These are phyloP conservation scores for Phytophthora sansomeana DNA, from an alignment of 352 stramenopile genomes.

Conservation along the genomic window DNA sequence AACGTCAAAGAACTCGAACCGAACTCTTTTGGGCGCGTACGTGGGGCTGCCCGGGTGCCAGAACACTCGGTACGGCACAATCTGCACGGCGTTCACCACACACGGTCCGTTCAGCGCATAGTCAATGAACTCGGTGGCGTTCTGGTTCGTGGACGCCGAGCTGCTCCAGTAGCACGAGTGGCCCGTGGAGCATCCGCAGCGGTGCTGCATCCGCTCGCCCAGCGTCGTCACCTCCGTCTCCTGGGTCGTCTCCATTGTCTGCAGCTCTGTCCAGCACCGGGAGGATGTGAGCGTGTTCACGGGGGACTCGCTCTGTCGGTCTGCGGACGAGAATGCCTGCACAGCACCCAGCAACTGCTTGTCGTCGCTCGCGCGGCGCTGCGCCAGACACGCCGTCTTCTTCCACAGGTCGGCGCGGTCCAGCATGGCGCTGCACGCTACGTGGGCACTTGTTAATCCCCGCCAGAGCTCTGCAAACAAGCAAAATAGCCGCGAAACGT, in stretches of 20 bases:
- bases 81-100: slow-evolving; percentile 66
- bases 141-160: slow-evolving; percentile 65
- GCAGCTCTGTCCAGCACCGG: slow-evolving; percentile 68
- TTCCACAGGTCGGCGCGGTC: slow-evolving; percentile 49
- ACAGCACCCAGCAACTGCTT: slow-evolving; percentile 50
- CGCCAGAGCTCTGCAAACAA: slow-evolving; percentile 57
- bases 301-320: slow-evolving; percentile 59
- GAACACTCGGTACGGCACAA: slow-evolving; percentile 84
- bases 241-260: slow-evolving; percentile 40
- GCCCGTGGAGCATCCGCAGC: slow-evolving; percentile 76
- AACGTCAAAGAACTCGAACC: slow-evolving; percentile 74
- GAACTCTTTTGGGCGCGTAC: slow-evolving; percentile 74
- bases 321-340: slow-evolving; percentile 59
- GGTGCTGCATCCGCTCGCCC: slow-evolving; percentile 66
- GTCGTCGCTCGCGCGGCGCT: slow-evolving; percentile 41
- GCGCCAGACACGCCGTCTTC: slow-evolving; percentile 55
- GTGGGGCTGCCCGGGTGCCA: slow-evolving; percentile 80
- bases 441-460: slow-evolving; percentile 16
- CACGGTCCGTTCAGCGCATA: slow-evolving; percentile 67
- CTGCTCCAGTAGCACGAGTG: slow-evolving; percentile 90
- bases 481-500: slow-evolving; percentile 21
- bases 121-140: slow-evolving; percentile 79
- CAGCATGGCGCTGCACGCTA: slow-evolving; percentile 41
- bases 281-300: slow-evolving; percentile 76
- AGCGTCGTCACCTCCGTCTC: slow-evolving; percentile 56